Evolutionary conservation across 2,329 filamentous ascomycete species (phyloP).

Genomic region (Plectosphaerella plurivora): DNA sequence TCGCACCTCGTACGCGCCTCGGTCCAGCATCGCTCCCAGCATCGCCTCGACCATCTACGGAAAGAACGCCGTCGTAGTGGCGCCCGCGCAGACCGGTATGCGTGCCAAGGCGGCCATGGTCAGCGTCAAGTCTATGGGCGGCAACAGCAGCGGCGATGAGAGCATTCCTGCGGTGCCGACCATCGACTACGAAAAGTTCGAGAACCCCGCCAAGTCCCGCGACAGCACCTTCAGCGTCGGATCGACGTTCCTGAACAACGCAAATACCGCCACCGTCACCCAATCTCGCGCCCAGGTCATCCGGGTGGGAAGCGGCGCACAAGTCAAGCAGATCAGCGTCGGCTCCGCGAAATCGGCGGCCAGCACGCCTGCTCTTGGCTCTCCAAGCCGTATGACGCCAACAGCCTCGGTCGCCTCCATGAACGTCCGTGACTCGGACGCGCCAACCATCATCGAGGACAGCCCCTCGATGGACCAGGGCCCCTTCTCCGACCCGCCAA

Average conservation of each 20-base stretch:
- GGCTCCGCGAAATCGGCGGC: conserved; percentile 24
- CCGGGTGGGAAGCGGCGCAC: conserved; percentile 45
- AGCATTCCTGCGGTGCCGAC: conserved; percentile 67
- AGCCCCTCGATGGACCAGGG: conserved; percentile 48
- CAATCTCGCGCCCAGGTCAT: conserved; percentile 56
- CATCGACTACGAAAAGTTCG: conserved; percentile 63
- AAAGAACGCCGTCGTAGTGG: conserved; percentile 77
- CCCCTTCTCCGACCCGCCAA: conserved; percentile 55
- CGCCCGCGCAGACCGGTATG: conserved; percentile 82
- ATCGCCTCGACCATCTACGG: conserved; percentile 93
- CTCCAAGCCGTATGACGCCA: not conserved
- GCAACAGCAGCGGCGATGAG: conserved; percentile 46
- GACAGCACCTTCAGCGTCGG: conserved; percentile 62
- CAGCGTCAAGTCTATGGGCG: conserved; percentile 73
- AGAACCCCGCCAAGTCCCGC: conserved; percentile 34
- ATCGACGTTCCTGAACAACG: conserved; percentile 64
- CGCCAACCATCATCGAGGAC: conserved; percentile 45
- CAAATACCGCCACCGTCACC: conserved; percentile 52
- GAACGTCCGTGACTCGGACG: conserved; percentile 32
- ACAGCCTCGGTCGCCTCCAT: conserved; percentile 13
- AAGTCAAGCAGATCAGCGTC: conserved; percentile 37
- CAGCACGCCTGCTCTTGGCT: not conserved
- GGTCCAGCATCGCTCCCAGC: conserved; percentile 75
- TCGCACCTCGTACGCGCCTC: conserved; percentile 52
- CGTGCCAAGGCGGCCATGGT: conserved; percentile 88